Evolutionary conservation across 2,329 filamentous ascomycete species (phyloP).

Genomic region (Calonectria pseudoreteaudii): DNA sequence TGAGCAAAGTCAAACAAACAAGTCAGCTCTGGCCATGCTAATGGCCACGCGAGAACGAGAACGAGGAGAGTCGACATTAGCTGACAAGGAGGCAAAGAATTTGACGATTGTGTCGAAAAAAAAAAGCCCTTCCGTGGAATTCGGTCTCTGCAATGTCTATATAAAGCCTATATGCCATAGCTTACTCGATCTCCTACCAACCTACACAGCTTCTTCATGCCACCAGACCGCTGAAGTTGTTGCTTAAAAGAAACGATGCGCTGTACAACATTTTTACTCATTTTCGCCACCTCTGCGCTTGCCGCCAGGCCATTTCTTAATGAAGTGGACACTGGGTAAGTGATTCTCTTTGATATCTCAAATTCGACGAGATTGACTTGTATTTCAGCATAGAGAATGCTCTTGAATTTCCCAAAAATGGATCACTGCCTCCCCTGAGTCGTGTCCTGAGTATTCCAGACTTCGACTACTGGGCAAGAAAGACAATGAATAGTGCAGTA

Average conservation of each 20-base stretch:
- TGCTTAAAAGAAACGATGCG: background rate
- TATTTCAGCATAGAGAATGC: background rate
- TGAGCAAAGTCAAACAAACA: background rate
- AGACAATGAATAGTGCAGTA: constrained; percentile 57
- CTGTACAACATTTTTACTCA: background rate
- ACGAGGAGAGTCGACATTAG: background rate
- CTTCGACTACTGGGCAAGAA: constrained; percentile 65
- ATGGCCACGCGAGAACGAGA: background rate
- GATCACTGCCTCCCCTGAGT: background rate
- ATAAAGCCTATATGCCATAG: background rate
- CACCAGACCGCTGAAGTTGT: background rate
- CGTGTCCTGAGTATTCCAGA: constrained; percentile 60
- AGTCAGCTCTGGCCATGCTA: background rate
- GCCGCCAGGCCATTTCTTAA: background rate
- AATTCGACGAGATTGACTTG: background rate
- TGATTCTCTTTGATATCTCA: too few species aligned
- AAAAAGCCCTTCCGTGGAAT: background rate
- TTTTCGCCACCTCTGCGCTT: background rate
- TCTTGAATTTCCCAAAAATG: background rate
- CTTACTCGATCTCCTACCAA: background rate
- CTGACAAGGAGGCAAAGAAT: too few species aligned
- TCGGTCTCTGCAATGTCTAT: background rate
- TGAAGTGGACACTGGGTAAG: background rate
- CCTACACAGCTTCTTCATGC: background rate
- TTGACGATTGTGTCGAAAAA: background rate